Evolutionary conservation across 2,329 filamentous ascomycete genomes (phyloP), one percentile per base, ranked within the genome.

Genomic region (Pseudogymnoascus verrucosus): DNA sequence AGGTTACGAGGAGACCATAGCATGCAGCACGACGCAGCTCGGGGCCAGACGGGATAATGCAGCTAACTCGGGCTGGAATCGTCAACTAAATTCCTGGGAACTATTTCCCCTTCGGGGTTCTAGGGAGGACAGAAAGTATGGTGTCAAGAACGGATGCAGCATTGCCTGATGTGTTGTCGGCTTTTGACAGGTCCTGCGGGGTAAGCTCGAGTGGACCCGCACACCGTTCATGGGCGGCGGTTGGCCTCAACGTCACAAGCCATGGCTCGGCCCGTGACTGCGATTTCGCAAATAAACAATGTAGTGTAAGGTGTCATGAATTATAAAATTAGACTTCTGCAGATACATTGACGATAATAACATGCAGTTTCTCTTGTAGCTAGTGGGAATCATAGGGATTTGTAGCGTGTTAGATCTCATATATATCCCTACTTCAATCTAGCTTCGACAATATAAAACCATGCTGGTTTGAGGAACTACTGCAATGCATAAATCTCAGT

Each of bases 201-300:
- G 51, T 34, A 57, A 57, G 47, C 8, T 54, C 2, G n/a, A 12
- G 26, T 54, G 28, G 51, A 57, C 28, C 51, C 28, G n/a, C 16
- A 57, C n/a, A 31, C 44, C 23, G 23, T 54, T 31, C 23, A 31
- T 16, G 23, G 44, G 11, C 21, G 44, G 11, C 21, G 21, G 42
- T 12, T 7, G 14, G 1, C 44, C 44, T 54, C 23, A 34, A 36
- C 51, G 28, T 57, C 51, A 57, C 51, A 19, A 34, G 26, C 51
- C 51, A 34, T 57, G 51, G 51, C 26, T 57, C 51, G 51, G 51
- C 51, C 51, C 51, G 51, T 57, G 51, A 57, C 51, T 34, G 28
- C 28, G 28, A 57, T 57, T 57, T 34, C 51, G 26, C 28, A 34
- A 34, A 28, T 10, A 57, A 19, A 28, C 36, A 40, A 34, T 34